Percentiles rank a stretch among this genome's conserved stretches.
Evolutionary conservation across 176 grass and related monocot species (phyloP).

Genomic region (Alloteropsis semialata): DNA sequence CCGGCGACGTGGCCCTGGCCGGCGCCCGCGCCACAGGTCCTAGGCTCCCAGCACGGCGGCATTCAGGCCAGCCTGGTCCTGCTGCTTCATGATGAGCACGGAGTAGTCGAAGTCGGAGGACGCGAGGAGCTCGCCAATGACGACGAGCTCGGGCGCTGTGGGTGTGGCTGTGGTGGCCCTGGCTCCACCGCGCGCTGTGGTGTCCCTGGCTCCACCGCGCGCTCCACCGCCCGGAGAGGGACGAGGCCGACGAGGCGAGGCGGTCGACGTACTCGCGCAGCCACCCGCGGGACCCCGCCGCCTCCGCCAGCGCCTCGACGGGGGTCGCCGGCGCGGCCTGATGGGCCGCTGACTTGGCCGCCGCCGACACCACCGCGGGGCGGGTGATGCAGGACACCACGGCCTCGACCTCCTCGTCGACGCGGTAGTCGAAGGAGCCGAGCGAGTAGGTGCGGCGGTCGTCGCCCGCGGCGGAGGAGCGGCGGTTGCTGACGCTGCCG

Average conservation of each 20-base stretch:
- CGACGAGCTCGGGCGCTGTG: too few relatives aligned
- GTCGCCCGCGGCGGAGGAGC: constrained; percentile 39
- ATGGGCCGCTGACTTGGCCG: constrained; percentile 2
- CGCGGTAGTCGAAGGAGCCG: constrained; percentile 85
- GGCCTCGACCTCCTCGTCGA: constrained; percentile 86
- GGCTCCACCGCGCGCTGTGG: constrained; percentile 25
- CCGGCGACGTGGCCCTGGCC: too few relatives aligned
- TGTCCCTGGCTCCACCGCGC: constrained; percentile 66
- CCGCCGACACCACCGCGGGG: neutral
- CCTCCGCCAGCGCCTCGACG: constrained; percentile 66
- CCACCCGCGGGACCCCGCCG: constrained; percentile 73
- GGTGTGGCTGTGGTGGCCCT: constrained; percentile 21
- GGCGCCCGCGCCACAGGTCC: too few relatives aligned
- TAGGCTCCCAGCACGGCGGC: too few relatives aligned
- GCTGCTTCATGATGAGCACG: too few relatives aligned
- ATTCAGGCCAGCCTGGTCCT: too few relatives aligned
- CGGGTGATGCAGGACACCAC: constrained; percentile 63
- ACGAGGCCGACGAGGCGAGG: constrained; percentile 63
- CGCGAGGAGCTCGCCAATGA: too few relatives aligned
- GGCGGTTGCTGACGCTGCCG: constrained; percentile 73
- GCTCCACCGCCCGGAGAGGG: constrained; percentile 74
- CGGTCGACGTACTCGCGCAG: constrained; percentile 91
- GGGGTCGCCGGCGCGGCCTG: constrained; percentile 6
- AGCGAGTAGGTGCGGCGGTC: constrained; percentile 70
- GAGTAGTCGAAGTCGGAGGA: too few relatives aligned